Base-by-base conservation (phyloP, 495 filamentous ascomycete genomes). In the Penicillium parvum region DNA sequence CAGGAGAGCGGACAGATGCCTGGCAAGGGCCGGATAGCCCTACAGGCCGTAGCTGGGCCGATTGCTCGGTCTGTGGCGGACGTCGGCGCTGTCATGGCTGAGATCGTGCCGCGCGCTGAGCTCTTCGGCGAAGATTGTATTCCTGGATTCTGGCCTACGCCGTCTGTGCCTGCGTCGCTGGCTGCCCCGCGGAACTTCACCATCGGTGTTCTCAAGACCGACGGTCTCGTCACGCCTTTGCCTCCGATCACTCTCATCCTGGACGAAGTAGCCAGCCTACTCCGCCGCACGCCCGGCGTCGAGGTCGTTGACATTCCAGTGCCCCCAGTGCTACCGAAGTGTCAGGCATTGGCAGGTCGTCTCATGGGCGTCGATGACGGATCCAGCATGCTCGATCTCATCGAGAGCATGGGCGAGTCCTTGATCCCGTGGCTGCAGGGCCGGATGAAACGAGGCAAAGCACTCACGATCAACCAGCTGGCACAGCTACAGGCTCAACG, bases 291-390 rank as follows among this genome's bases (percentile, higher is more conserved):
- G 3, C 57, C 66, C 1, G 73, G 69, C 4, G 57, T 83, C 7
- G 65, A 77, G 18, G 69, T 81, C 4, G 60, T 83, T 0, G 73
- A 81, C 9, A 60, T 85, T 11, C 64, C 76, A 6, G 50, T 69
- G 2, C 67, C 75, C 0, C 44, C 68, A 0, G 63, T 69, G 1
- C 65, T 82, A 37, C 57, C 65, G 7, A 68, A 74, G 40, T 77
- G 75, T 47, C 75, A 81, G 40, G 61, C 54, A 1, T 60, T 83
- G 7, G 74, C 76, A 2, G 81, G 80, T 29, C 64, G 64, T 12
- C 61, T 84, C 45, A 78, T 85, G 63, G 63, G 60, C 7, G 65
- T 77, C 3, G 79, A 84, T 43, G 81, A 78, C 8, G 65, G 62
- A 0, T 66, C 68, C 2, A 50, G 43, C 38, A 77, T 78, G 58